phyloP scores from a whole-genome alignment of 352 stramenopile species.

The Phytophthora tentaculata region DNA sequence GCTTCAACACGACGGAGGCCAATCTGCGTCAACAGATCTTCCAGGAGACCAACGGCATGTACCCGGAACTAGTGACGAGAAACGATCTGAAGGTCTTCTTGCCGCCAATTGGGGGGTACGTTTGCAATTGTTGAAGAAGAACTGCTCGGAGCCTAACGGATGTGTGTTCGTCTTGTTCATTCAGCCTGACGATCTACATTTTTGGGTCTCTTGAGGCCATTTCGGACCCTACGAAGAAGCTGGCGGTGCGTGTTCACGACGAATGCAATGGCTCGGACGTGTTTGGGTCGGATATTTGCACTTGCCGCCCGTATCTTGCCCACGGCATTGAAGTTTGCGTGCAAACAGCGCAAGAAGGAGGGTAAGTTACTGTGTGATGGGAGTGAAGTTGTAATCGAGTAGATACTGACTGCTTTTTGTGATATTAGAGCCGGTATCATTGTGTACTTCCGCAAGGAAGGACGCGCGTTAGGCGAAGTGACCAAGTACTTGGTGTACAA shows the following conservation, averaged over 20 bases:
- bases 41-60: conserved; percentile 99
- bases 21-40: conserved; percentile 98
- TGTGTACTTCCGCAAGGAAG: conserved; percentile 99
- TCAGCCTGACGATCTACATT: conserved; percentile 96
- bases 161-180: conserved; percentile 4
- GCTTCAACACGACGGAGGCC: conserved; percentile 97
- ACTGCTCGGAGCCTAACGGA: conserved; percentile 8
- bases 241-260: conserved; percentile 98
- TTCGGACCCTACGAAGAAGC: conserved; percentile 96
- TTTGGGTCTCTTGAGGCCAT: conserved; percentile 98
- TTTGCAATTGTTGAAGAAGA: conserved; percentile 5
- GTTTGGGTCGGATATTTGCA: conserved; percentile 99
- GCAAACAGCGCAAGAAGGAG: conserved; percentile 96
- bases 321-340: conserved; percentile 99
- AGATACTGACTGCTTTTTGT: conserved; percentile 13
- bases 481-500: conserved; percentile 99
- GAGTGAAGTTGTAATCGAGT: background rate
- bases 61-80: conserved; percentile 98
- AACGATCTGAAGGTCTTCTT: conserved; percentile 99
- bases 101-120: conserved; percentile 96
- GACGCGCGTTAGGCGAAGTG: conserved; percentile 96
- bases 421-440: conserved; percentile 91
- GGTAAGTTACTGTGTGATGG: conserved; percentile 48
- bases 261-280: conserved; percentile 99
- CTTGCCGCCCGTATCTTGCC: conserved; percentile 98